A percentile compares a stretch with the other conserved stretches of the same genome.
Conservation (phyloP, 2,329 filamentous ascomycete species). For the Cytospora leucostoma region DNA sequence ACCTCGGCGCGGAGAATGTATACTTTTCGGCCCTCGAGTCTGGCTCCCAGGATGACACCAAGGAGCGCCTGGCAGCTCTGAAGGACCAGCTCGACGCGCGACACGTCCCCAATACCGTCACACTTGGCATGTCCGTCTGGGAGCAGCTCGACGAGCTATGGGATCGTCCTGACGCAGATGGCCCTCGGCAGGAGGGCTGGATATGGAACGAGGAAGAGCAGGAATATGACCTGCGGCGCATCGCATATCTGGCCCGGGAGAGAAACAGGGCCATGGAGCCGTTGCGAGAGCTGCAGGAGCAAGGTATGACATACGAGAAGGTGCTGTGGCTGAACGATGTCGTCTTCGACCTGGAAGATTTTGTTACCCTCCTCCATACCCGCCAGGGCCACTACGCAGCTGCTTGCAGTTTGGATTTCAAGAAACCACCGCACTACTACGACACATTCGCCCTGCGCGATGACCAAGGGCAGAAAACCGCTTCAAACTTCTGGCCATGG, state of each 20-base stretch:
- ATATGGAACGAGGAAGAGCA: constrained; percentile 54
- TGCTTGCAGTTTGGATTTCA: constrained; percentile 62
- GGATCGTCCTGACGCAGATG: constrained; percentile 38
- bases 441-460: constrained; percentile 65
- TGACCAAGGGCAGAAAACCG: constrained; percentile 51
- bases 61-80: constrained; percentile 60
- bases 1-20: constrained; percentile 62
- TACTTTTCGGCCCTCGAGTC: constrained; percentile 68
- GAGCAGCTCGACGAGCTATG: constrained; percentile 59
- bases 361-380: constrained; percentile 55
- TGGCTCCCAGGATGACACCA: constrained; percentile 68
- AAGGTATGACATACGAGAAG: constrained; percentile 56
- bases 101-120: constrained; percentile 56
- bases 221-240: constrained; percentile 60
- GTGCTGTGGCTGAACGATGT: constrained; percentile 64
- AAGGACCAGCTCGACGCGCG: constrained; percentile 53
- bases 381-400: constrained; percentile 58
- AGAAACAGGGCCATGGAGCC: constrained; percentile 66
- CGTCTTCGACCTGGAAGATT: constrained; percentile 57
- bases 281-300: constrained; percentile 49
- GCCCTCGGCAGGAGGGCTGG: constrained; percentile 57
- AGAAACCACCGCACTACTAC: constrained; percentile 55
- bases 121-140: constrained; percentile 55
- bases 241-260: constrained; percentile 66
- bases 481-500: constrained; percentile 60